Percentiles rank a stretch among this genome's conserved stretches.
These are phyloP conservation scores for Aspergillus alliaceus DNA, from an alignment of 2,329 filamentous ascomycete genomes.

Conservation along the genomic window DNA sequence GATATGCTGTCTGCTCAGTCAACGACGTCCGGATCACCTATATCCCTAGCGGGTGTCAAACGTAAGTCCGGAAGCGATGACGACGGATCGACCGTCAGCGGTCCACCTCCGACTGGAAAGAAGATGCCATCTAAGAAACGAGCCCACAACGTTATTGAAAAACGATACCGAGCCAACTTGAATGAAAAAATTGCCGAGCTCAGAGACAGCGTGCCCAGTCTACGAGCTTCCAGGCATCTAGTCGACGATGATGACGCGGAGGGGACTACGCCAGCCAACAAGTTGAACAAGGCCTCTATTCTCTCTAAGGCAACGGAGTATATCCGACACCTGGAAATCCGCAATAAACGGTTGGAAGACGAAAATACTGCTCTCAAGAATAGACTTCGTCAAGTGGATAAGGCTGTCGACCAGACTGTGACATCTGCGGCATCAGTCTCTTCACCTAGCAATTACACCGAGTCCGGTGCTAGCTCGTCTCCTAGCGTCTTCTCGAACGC, in stretches of 20 bases:
- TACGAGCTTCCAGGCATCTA: slow-evolving; percentile 71
- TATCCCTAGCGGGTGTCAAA: slow-evolving; percentile 47
- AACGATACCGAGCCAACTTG: slow-evolving; percentile 90
- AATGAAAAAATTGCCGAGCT: slow-evolving; percentile 96
- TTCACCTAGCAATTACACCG: slow-evolving; percentile 41
- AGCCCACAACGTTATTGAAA: slow-evolving; percentile 97
- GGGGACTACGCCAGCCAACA: slow-evolving; percentile 82
- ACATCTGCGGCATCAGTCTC: slow-evolving; percentile 40
- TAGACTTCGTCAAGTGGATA: slow-evolving; percentile 77
- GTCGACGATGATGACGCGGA: slow-evolving; percentile 75
- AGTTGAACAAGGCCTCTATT: slow-evolving; percentile 96
- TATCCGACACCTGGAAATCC: slow-evolving; percentile 88
- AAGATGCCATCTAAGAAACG: slow-evolving; percentile 79
- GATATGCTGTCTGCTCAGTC: slow-evolving; percentile 19
- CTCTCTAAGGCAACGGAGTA: slow-evolving; percentile 95
- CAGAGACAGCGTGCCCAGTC: slow-evolving; percentile 85
- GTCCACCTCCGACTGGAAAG: slow-evolving; percentile 36
- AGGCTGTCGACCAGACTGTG: slow-evolving; percentile 45
- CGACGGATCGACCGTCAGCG: slow-evolving; percentile 31
- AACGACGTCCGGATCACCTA: slow-evolving; percentile 24
- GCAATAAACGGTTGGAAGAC: slow-evolving; percentile 77
- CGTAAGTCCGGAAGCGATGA: slow-evolving; percentile 67
- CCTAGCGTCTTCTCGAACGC: slow-evolving; percentile 43
- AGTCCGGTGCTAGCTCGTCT: slow-evolving; percentile 36
- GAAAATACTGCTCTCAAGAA: slow-evolving; percentile 79